Evolutionary conservation across 2,329 filamentous ascomycete genomes (phyloP), one percentile per base, ranked within the genome.

Genomic region (Aspergillus latus): DNA sequence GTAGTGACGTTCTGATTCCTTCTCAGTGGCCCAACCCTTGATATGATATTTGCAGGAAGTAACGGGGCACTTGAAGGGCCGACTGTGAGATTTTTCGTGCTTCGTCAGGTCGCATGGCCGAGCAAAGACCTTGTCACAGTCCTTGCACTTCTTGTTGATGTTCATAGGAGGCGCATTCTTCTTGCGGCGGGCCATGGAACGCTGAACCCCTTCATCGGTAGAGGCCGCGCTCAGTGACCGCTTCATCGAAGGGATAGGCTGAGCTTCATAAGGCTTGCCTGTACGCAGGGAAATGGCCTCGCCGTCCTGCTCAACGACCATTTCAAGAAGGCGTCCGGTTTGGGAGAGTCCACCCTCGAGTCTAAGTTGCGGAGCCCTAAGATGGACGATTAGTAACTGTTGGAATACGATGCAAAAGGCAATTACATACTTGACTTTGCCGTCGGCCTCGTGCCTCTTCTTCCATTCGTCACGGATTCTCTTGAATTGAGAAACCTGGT

Each of bases 101-200:
- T 97, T 97, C 71, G 92, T 97, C 57, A 97, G 80, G 73, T 99
- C 94, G 75, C 94, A 97, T n/a, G 91, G 91, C 60, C 94, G 88
- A 76, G 94, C 95, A 80, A 97, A 97, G 74, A 93, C 86, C 77
- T 96, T 97, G 74, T 85, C 86, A 77, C 93, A 97, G 70, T 92
- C 84, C 60, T 83, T 82, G 80, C 91, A 96, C 66, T 85, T 85
- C 76, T 93, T 88, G 47, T 90, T 86, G 49, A 93, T 85, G 73
- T 95, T 88, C 74, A 93, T 90, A 5, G 89, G 88, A 50, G 86
- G 88, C 36, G 91, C 90, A 58, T 93, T 93, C 84, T 96, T 96
- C 84, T 95, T 95, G 64, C 92, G 88, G 56, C 92, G 88, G 56
- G 92, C 93, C 93, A 97, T 97, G 40, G 92, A 97, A 49, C 92